Evolutionary conservation across 2,329 filamentous ascomycete species (phyloP).

Genomic region (Trichoderma pleuroti): DNA sequence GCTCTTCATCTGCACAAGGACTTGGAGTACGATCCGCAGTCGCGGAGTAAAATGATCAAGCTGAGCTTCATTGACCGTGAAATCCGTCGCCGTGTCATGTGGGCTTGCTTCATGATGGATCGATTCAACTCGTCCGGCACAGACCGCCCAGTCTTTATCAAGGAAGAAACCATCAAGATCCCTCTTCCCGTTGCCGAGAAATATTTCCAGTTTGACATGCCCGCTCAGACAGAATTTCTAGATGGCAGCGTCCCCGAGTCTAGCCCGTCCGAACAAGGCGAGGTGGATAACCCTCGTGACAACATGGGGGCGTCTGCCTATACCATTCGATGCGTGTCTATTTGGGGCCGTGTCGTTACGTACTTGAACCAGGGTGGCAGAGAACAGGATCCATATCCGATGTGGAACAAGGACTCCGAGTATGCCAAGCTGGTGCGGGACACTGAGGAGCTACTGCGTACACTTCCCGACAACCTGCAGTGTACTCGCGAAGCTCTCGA

Average conservation of each 20-base stretch:
- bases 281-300: constrained; percentile 62
- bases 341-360: constrained; percentile 87
- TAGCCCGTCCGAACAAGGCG: constrained; percentile 59
- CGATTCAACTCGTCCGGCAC: constrained; percentile 95
- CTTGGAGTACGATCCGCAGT: constrained; percentile 73
- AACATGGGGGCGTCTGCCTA: constrained; percentile 96
- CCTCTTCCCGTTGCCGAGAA: constrained; percentile 88
- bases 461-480: constrained; percentile 66
- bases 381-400: constrained; percentile 68
- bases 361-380: constrained; percentile 90
- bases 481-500: constrained; percentile 82
- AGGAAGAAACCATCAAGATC: constrained; percentile 83
- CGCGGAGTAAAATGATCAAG: constrained; percentile 58
- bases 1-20: constrained; percentile 91
- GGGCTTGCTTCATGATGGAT: constrained; percentile 97
- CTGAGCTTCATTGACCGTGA: constrained; percentile 91
- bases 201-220: constrained; percentile 86
- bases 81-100: constrained; percentile 91
- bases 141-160: constrained; percentile 85
- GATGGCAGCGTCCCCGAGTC: constrained; percentile 66
- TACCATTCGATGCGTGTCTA: constrained; percentile 75
- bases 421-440: constrained; percentile 69
- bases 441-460: constrained; percentile 64
- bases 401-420: constrained; percentile 79
- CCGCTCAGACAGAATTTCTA: constrained; percentile 79